A percentile compares a stretch with the other conserved stretches of the same genome.
Evolutionary conservation across 1,284 basidiomycete species (phyloP).

Genomic region (Coniferiporia weirii): DNA sequence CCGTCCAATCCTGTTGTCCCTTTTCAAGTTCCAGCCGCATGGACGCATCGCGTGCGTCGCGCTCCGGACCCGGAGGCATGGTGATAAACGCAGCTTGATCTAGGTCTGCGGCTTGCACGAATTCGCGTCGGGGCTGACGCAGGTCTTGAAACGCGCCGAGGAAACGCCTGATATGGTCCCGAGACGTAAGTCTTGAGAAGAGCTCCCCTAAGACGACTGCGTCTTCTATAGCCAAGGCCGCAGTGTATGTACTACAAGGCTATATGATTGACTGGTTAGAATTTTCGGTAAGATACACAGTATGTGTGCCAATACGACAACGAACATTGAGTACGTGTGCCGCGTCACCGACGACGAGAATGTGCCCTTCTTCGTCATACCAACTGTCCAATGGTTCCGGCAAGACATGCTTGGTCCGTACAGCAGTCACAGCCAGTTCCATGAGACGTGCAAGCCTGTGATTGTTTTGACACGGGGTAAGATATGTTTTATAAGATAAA

Average conservation of each 20-base stretch:
- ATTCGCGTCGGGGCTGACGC: constrained; percentile 33
- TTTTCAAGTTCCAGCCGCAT: not conserved
- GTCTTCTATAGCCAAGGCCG: constrained; percentile 40
- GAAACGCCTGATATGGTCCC: constrained; percentile 47
- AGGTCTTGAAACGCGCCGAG: constrained; percentile 49
- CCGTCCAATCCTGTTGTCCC: not conserved
- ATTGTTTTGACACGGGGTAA: not conserved
- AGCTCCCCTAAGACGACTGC: constrained; percentile 50
- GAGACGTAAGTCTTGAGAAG: constrained; percentile 44
- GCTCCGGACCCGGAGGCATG: constrained; percentile 26
- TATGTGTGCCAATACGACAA: not conserved
- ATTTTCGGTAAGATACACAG: not conserved
- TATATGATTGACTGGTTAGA: not conserved
- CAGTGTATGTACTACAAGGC: constrained; percentile 5
- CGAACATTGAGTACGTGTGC: constrained; percentile 39
- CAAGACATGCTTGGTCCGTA: not conserved
- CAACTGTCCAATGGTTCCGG: constrained; percentile 32
- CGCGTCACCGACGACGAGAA: constrained; percentile 44
- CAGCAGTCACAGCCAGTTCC: not conserved
- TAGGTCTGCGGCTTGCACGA: not conserved
- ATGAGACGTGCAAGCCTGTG: constrained; percentile 2
- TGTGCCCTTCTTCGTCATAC: constrained; percentile 40
- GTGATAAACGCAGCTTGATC: constrained; percentile 1
- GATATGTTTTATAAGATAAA: not conserved
- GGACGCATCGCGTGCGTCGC: constrained; percentile 34